Base-by-base conservation (phyloP, 2,329 filamentous ascomycete species). In the Tolypocladium album region DNA sequence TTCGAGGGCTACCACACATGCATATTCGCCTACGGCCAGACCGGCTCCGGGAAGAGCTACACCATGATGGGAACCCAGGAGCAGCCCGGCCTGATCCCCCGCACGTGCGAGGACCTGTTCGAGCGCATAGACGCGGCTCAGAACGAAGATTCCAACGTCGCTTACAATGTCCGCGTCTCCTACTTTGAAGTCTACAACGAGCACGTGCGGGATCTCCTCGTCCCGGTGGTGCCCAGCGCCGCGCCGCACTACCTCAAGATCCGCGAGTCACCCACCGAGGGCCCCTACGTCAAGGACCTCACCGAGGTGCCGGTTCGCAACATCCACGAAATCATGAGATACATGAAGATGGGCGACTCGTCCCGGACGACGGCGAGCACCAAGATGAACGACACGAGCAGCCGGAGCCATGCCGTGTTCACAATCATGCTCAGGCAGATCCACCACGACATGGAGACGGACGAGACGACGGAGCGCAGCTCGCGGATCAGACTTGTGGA, bases 161-260 rank as follows among this genome's bases (percentile, higher is more conserved):
- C 90, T 66, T 99, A 97, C 80, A 94, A 93, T 68, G 94, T 99
- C 64, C 89, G 94, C 64, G 94, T 97, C 36, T 97, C 92, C 4
- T 99, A 99, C 77, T 97, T 99, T 70, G 94, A 99, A 73, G 94
- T 99, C 63, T 99, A 99, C 82, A 99, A 99, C 75, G 94, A 99
- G 76, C 94, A 97, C 74, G 94, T 99, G 57, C 90, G 94, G 61
- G 94, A 99, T 71, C 79, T 99, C 42, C 84, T 99, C 55, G 88
- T 92, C 0, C 90, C 92, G 13, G 82, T 88, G 36, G 70, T 78
- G 12, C 78, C 82, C 4, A 88, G 86, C 60, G 88, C 89, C 63
- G 81, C 89, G 6, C 90, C 92, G 1, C 88, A 95, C 71, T 97
- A 97, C 72, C 88, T 99, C 68, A 97, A 97, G 76, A 96, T 99